Evolutionary conservation across 208 protist species (phyloP).

Genomic region (Leishmania martiniquensis): DNA sequence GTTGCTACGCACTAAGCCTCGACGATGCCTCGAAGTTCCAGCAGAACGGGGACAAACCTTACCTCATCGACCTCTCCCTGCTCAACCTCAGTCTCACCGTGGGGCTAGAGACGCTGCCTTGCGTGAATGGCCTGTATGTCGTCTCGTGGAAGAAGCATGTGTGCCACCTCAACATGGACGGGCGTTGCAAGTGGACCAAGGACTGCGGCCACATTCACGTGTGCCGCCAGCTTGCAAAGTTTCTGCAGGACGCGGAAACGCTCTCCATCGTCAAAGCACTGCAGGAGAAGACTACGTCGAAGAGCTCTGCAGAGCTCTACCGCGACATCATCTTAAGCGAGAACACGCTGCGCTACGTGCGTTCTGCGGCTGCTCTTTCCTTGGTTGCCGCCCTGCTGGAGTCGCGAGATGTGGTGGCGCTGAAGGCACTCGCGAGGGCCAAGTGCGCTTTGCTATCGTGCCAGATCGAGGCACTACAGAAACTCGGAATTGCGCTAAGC

Average conservation of each 20-base stretch:
- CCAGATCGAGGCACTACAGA: conserved; percentile 11
- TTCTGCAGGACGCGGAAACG: conserved; percentile 35
- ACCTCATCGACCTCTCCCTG: conserved; percentile 40
- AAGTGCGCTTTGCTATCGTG: conserved; percentile 24
- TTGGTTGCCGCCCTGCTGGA: conserved; percentile 38
- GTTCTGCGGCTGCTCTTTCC: conserved; percentile 29
- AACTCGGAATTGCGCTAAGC: conserved; percentile 14
- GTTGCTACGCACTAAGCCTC: conserved; percentile 38
- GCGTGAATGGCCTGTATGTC: conserved; percentile 27
- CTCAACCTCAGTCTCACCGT: conserved; percentile 50
- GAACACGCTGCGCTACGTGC: conserved; percentile 33
- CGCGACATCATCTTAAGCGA: conserved; percentile 36
- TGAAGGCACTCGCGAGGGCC: conserved; percentile 31
- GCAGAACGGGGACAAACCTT: conserved; percentile 25
- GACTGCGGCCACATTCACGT: conserved; percentile 65
- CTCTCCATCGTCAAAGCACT: conserved; percentile 36
- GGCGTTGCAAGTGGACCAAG: conserved; percentile 67
- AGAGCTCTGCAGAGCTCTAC: conserved; percentile 29
- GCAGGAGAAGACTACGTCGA: conserved; percentile 17
- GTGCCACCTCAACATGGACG: conserved; percentile 49
- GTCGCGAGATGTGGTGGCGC: conserved; percentile 22
- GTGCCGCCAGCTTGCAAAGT: conserved; percentile 37
- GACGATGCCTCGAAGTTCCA: conserved; percentile 31
- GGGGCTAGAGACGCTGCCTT: conserved; percentile 44
- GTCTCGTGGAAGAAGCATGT: conserved; percentile 54